Base-by-base conservation (phyloP, 345 rosid species). In the Adansonia digitata region DNA sequence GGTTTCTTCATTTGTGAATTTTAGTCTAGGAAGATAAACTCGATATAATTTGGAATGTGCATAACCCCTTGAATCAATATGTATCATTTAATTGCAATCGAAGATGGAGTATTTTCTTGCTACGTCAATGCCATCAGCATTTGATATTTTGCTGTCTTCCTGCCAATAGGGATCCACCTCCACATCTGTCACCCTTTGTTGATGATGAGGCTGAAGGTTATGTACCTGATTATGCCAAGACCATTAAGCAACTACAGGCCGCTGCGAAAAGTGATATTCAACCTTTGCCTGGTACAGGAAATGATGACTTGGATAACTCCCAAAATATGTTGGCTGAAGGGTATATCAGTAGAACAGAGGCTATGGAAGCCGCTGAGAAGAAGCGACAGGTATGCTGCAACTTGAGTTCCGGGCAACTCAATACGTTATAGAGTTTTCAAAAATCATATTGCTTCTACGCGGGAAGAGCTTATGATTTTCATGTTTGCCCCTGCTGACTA, bases 181-280 rank as follows among this genome's bases (percentile, higher is more conserved):
- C 99, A 1, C 99, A 91, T 76, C 80, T 93, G 72, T 89, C 97
- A 9, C 96, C 99, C 34, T 93, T 93, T 84, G 92, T 95, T 56
- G 89, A 93, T 82, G 86, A 93, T 43, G 97, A 91, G 80, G 91
- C 85, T 55, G 99, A 91, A 81, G 98, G 98, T 43, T 95, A 93
- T 72, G 82, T 85, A 61, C 99, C 99, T 69, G 98, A 95, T 31
- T 93, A 91, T 80, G 98, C 96, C 14, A 94, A 89, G 83, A 87
- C 91, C 56, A 89, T 93, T 59, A 87, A 84, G 75, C 83, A 85
- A 74, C 77, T 91, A 79, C 90, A 90, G 84, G 87, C 94, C 82
- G 98, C 98, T 75, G 89, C 94, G 48, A 87, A 79, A 81, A 89
- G 78, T 48, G 93, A 91, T 74, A 84, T 95, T 74, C 93, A 93